These are phyloP conservation scores for Dactylella cylindrospora DNA, from an alignment of 2,329 filamentous ascomycete species.

Conservation along the genomic window DNA sequence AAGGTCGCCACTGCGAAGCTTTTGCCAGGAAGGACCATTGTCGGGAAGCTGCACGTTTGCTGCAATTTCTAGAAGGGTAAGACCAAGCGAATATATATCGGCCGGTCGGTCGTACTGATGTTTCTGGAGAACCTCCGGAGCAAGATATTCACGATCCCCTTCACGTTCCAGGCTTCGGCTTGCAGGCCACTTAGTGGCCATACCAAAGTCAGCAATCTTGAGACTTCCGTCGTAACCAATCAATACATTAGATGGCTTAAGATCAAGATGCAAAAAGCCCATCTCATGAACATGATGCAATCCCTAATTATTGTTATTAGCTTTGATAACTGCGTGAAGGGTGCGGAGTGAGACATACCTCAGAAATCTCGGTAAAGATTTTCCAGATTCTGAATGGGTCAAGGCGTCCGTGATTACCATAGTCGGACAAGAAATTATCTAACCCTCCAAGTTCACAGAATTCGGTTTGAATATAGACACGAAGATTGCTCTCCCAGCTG, in stretches of 20 bases:
- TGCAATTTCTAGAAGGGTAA: conserved; percentile 92
- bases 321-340: too few relatives aligned
- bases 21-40: conserved; percentile 88
- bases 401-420: conserved; percentile 79
- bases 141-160: conserved; percentile 94
- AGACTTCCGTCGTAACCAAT: conserved; percentile 78
- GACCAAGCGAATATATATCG: conserved; percentile 88
- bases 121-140: conserved; percentile 80
- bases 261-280: conserved; percentile 79
- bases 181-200: conserved; percentile 77
- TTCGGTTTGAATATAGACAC: conserved; percentile 96
- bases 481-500: conserved; percentile 73
- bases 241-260: conserved; percentile 83
- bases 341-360: too few relatives aligned
- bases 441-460: conserved; percentile 93
- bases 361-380: conserved; percentile 79
- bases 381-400: conserved; percentile 99
- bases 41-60: conserved; percentile 92
- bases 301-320: conserved; percentile 66
- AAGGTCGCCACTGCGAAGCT: conserved; percentile 83
- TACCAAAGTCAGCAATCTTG: conserved; percentile 83
- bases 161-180: conserved; percentile 78
- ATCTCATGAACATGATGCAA: conserved; percentile 85
- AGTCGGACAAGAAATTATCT: conserved; percentile 77
- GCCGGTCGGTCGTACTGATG: conserved; percentile 78